Evolutionary conservation across 1,284 basidiomycete genomes (phyloP).

Genomic region (Schizophyllum commune): DNA sequence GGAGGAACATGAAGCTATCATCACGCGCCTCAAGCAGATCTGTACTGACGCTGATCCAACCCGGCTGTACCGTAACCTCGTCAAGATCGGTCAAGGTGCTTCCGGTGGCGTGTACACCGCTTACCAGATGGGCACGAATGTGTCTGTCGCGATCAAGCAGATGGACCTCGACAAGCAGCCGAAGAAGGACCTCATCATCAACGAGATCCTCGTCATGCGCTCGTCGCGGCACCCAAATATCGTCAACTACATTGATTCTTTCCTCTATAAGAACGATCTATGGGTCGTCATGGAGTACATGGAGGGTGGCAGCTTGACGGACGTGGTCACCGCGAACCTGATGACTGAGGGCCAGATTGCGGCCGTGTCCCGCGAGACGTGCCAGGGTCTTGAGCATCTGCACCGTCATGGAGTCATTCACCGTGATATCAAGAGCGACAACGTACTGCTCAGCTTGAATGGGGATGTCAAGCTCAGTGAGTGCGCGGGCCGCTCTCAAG

Average conservation of each 20-base stretch:
- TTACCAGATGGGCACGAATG: slow-evolving; percentile 90
- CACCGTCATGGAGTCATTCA: slow-evolving; percentile 96
- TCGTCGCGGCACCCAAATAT: slow-evolving; percentile 95
- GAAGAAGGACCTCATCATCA: slow-evolving; percentile 99
- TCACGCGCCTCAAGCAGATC: slow-evolving; percentile 86
- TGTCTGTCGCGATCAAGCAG: slow-evolving; percentile 98
- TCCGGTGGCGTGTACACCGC: slow-evolving; percentile 98
- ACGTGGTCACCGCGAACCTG: slow-evolving; percentile 94
- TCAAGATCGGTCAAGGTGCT: slow-evolving; percentile 98
- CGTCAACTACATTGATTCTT: slow-evolving; percentile 99
- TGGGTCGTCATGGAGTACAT: slow-evolving; percentile 99
- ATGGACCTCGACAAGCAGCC: slow-evolving; percentile 99
- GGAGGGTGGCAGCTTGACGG: slow-evolving; percentile 91
- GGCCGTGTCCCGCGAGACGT: slow-evolving; percentile 85
- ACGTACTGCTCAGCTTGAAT: slow-evolving; percentile 85
- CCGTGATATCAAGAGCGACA: slow-evolving; percentile 97
- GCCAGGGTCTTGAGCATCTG: slow-evolving; percentile 86
- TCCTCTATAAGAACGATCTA: slow-evolving; percentile 93
- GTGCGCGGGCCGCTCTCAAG: slow-evolving; percentile 29
- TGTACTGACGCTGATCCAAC: slow-evolving; percentile 98
- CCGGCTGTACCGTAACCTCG: slow-evolving; percentile 82
- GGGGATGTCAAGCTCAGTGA: slow-evolving; percentile 96
- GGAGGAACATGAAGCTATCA: slow-evolving; percentile 83
- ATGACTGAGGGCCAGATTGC: slow-evolving; percentile 97
- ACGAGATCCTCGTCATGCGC: slow-evolving; percentile 99